A percentile compares a stretch with the other conserved stretches of the same genome.
Conservation (phyloP, 2,329 filamentous ascomycete species). For the Anisogramma anomala region DNA sequence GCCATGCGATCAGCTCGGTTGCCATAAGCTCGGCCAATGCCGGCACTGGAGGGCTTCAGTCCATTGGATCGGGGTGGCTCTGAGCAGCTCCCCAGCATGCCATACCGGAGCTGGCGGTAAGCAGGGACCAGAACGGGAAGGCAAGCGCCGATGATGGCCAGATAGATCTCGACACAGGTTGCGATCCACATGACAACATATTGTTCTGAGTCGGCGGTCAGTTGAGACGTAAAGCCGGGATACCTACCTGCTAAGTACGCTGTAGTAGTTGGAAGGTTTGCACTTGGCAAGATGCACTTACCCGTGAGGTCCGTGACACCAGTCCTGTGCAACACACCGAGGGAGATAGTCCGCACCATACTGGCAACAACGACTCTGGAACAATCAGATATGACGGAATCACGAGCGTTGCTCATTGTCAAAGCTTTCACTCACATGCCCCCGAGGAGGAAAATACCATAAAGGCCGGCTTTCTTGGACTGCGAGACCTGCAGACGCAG, state of each 20-base stretch:
- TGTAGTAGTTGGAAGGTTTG: no score
- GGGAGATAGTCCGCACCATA: not conserved
- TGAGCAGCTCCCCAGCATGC: no score
- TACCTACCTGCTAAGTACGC: no score
- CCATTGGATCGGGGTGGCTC: no score
- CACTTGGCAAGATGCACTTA: no score
- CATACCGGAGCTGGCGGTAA: conserved; percentile 15
- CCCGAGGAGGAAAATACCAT: not conserved
- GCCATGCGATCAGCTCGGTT: no score
- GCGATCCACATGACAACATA: not conserved
- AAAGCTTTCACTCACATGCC: not conserved
- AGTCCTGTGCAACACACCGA: not conserved
- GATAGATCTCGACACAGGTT: conserved; percentile 15
- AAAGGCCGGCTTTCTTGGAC: not conserved
- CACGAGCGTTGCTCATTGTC: not conserved
- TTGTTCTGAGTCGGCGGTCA: not conserved
- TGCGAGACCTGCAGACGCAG: not conserved
- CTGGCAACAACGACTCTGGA: conserved; percentile 1
- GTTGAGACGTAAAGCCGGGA: no score
- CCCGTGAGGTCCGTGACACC: not conserved
- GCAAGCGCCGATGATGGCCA: conserved; percentile 16
- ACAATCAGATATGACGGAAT: not conserved
- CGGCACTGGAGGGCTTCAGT: no score
- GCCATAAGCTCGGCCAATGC: no score
- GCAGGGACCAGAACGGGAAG: conserved; percentile 14